Conservation (phyloP, 129 eudicot species). For the Scalesia atractyloides region DNA sequence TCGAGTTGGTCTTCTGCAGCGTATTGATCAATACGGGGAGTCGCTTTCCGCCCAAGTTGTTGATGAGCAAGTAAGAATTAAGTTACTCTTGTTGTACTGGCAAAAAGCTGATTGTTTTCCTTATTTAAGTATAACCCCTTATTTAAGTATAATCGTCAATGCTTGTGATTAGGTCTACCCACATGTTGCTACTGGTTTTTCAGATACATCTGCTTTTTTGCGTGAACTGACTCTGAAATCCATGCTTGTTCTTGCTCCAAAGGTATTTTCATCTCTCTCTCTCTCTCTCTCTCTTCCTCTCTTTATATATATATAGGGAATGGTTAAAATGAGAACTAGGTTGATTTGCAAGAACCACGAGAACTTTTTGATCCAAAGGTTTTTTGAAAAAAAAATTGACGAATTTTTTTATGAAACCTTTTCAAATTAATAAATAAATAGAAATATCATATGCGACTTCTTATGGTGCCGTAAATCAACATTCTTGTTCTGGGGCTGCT, state of each 20-base stretch:
- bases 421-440: too few relatives aligned
- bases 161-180: slow-evolving; percentile 67
- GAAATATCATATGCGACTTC: too few relatives aligned
- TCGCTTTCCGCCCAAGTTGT: slow-evolving; percentile 83
- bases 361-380: too few relatives aligned
- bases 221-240: slow-evolving; percentile 95
- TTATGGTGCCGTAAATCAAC: too few relatives aligned
- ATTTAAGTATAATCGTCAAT: slow-evolving; percentile 16
- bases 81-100: background rate
- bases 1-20: slow-evolving; percentile 90
- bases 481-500: too few relatives aligned
- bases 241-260: slow-evolving; percentile 97
- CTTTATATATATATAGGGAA: background rate
- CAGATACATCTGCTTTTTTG: slow-evolving; percentile 93
- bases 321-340: too few relatives aligned
- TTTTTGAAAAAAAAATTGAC: too few relatives aligned
- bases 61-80: slow-evolving; percentile 84
- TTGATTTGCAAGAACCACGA: too few relatives aligned
- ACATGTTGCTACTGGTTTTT: slow-evolving; percentile 92
- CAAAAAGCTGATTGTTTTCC: slow-evolving; percentile 13
- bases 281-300: background rate
- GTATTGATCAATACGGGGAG: slow-evolving; percentile 92
- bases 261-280: slow-evolving; percentile 50
- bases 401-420: too few relatives aligned
- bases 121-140: slow-evolving; percentile 3